Conservation (phyloP, 257 asterid species). For the Nicotiana paniculata region DNA sequence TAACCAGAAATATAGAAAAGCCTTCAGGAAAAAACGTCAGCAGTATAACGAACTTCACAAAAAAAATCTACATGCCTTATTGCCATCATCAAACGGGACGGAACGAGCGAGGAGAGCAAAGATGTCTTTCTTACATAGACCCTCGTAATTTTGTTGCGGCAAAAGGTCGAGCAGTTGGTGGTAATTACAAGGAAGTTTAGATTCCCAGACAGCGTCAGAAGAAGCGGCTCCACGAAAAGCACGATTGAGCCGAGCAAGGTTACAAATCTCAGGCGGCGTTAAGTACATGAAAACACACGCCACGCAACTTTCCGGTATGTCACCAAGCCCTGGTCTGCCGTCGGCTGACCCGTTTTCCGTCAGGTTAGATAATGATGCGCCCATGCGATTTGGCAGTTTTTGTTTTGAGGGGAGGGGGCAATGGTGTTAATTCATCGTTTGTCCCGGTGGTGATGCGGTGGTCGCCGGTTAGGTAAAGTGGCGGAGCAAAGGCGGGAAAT, state of each 20-base stretch:
- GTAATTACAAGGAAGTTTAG: constrained; percentile 87
- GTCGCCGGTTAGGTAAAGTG: neutral
- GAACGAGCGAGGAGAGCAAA: constrained; percentile 84
- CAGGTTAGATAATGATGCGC: constrained; percentile 80
- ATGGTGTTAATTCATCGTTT: constrained; percentile 8
- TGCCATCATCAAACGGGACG: constrained; percentile 61
- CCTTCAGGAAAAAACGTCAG: neutral
- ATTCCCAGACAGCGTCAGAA: constrained; percentile 95
- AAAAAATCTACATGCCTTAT: constrained; percentile 42
- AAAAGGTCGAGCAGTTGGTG: constrained; percentile 52
- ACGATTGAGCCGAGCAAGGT: constrained; percentile 89
- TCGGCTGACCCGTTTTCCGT: constrained; percentile 59
- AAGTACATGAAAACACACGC: constrained; percentile 80
- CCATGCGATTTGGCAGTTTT: constrained; percentile 35
- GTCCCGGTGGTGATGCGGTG: neutral
- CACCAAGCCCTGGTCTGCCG: constrained; percentile 83
- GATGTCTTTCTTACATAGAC: constrained; percentile 52
- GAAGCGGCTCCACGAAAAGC: constrained; percentile 98
- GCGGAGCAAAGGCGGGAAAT: neutral
- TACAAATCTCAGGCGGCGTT: constrained; percentile 95
- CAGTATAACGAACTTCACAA: neutral
- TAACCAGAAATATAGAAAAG: neutral
- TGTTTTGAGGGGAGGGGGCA: neutral
- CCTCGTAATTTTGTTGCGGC: constrained; percentile 30
- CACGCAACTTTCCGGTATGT: constrained; percentile 96